Base-by-base conservation (phyloP, 495 filamentous ascomycete species). In the Aspergillus cavernicola region DNA sequence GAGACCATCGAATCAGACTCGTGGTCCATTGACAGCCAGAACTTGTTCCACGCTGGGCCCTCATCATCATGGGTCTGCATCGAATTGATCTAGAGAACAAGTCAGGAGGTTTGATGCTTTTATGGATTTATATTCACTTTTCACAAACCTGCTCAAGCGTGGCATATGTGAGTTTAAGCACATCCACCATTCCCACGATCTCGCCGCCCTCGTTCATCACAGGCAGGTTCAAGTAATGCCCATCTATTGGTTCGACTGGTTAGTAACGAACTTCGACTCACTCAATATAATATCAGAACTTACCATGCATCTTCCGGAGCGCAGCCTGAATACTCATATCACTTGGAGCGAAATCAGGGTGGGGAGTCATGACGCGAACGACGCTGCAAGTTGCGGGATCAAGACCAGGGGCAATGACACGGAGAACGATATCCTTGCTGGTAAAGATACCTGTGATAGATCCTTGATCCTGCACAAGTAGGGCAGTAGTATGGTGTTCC, bases 251-350 rank as follows among this genome's bases (percentile, higher is more conserved):
- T 15, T 2, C 29, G 8, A 39, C 63, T 41, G 64, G 66, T 63
- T 41, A 63, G 47, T 19, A 22, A 36, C 22, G 1, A 31, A 31
- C 15, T 28, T 36, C 12, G 46, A 35, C 3, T 8, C 4, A 11
- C 37, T 29, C 32, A 15, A 18, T 35, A 32, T 26, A 47, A 3
- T 9, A 20, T 12, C 12, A 5, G 53, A 31, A 68, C 88, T 75
- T 65, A 95, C 90, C 91, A 71, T 98, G 93, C 93, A 98, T 98
- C 78, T 97, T 98, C 52, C 93, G 85, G 37, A 98, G 81, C 64
- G 93, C 93, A 51, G 92, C 89, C 71, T 98, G 93, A 63, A 98
- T 98, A 70, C 82, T 97, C 95, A 97, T 97, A 71, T 97, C 92
- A 74, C 92, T 87, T 11, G 93, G 93, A 49, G 93, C 93, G 78